Conservation (phyloP, 2,329 filamentous ascomycete genomes). For the Drechslerella coelobrocha region DNA sequence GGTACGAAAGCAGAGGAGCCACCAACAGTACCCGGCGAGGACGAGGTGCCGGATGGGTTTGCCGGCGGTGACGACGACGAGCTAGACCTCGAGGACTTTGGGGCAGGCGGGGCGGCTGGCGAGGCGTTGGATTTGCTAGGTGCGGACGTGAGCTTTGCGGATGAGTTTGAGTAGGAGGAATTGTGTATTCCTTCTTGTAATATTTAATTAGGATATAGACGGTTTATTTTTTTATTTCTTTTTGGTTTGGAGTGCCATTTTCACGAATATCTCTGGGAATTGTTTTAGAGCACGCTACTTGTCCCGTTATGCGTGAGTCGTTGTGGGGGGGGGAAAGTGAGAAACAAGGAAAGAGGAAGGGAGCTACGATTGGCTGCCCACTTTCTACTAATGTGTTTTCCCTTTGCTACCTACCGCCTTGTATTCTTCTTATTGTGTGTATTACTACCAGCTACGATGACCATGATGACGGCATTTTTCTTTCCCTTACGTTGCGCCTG, state of each 20-base stretch:
- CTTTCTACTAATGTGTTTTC: too few relatives aligned
- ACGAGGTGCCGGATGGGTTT: conserved; percentile 30
- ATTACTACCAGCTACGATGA: too few relatives aligned
- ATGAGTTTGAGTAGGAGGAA: conserved; percentile 29
- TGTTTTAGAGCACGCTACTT: too few relatives aligned
- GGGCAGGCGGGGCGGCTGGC: conserved; percentile 19
- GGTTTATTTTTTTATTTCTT: background rate
- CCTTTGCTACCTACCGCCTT: too few relatives aligned
- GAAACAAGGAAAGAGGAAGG: too few relatives aligned
- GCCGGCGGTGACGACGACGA: conserved; percentile 30
- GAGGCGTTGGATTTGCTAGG: conserved; percentile 45
- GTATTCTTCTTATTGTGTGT: too few relatives aligned
- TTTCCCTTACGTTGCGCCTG: too few relatives aligned
- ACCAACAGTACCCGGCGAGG: conserved; percentile 44
- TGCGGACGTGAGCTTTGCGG: conserved; percentile 30
- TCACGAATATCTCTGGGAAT: background rate
- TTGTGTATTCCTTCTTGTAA: background rate
- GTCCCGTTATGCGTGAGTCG: too few relatives aligned
- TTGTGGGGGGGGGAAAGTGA: too few relatives aligned
- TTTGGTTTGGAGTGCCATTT: background rate
- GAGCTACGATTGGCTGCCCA: too few relatives aligned
- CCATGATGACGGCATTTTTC: too few relatives aligned
- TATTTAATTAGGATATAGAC: background rate
- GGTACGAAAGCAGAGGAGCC: conserved; percentile 32
- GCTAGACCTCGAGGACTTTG: conserved; percentile 24